Evolutionary conservation across 768 basidiomycete genomes (phyloP), one percentile per base, ranked within the genome.

Genomic region (Rhodosporidiobolus odoratus): DNA sequence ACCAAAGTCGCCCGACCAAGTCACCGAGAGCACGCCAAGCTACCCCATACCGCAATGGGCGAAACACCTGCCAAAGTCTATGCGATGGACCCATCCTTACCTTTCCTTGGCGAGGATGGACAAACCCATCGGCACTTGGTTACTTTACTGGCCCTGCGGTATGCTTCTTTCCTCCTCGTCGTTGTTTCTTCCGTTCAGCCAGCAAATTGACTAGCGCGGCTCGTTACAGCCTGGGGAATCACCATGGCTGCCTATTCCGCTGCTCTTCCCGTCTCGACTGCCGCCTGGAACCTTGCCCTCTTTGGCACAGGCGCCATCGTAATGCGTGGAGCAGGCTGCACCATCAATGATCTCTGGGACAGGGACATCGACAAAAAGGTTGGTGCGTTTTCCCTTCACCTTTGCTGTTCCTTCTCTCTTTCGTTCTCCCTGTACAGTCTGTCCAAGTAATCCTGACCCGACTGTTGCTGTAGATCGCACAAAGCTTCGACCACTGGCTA

Each of bases 341-440:
- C 92, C 4, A 95, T 99, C 75, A 99, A 99, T 79, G 96, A 99
- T 78, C 87, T 99, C 87, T 98, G 96, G 95, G 96, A 99, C 80
- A 84, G 84, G 72, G 87, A 91, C 70, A 85, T 96, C 54, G 96
- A 99, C 83, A 87, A 86, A 78, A 87, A 88, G 47, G 96, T 98
- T 58, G 92, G 94, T 93, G 77, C 66, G 86, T 79, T 30, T 41
- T 40, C 43, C 56, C 21, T 56, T 32, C 38, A 17, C 30, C 21
- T 32, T 30, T 30, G 10, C 34, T 37, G 16, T 21, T 37, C 35
- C 35, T 41, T 23, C 4, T 23, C n/a, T 58, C 38, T 21, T 32
- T 4, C 35, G 16, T 30, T 5, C 8, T n/a, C 48, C 21, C 50
- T n/a, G n/a, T n/a, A n/a, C n/a, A n/a, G n/a, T n/a, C n/a, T n/a